Conservation (phyloP, 352 stramenopile species). For the Globisporangium okanoganense region DNA sequence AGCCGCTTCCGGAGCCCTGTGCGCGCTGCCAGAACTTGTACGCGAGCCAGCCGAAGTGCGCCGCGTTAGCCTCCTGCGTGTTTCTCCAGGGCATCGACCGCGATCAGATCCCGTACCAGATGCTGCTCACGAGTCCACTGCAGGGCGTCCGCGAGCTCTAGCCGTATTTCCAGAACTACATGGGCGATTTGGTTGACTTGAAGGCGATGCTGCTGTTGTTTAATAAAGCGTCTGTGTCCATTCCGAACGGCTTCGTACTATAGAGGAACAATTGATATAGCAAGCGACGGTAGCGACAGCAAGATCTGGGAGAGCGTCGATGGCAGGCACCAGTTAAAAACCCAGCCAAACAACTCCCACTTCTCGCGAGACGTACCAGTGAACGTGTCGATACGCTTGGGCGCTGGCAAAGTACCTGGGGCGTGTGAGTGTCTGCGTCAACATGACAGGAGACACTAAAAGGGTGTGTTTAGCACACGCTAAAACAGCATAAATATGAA, state of each 20-base stretch:
- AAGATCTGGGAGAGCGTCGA: slow-evolving; percentile 43
- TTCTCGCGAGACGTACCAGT: slow-evolving; percentile 9
- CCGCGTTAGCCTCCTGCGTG: slow-evolving; percentile 32
- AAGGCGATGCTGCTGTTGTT: slow-evolving; percentile 41
- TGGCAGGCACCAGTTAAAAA: slow-evolving; percentile 18
- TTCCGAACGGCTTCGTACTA: slow-evolving; percentile 20
- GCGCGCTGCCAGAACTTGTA: slow-evolving; percentile 50
- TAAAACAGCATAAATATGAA: too few relatives aligned
- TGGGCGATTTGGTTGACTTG: slow-evolving; percentile 21
- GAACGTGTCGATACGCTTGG: slow-evolving; percentile 38
- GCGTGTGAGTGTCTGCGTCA: slow-evolving; percentile 23
- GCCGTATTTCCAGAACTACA: slow-evolving; percentile 28
- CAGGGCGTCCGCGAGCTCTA: slow-evolving; percentile 29
- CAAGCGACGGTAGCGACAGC: slow-evolving; percentile 14
- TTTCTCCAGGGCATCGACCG: slow-evolving; percentile 27
- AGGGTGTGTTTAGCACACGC: too few relatives aligned
- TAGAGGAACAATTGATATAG: neutral
- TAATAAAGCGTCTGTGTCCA: slow-evolving; percentile 39
- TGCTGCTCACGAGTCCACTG: slow-evolving; percentile 17
- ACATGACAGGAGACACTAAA: slow-evolving; percentile 13
- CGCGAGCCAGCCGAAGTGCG: slow-evolving; percentile 30
- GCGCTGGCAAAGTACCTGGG: slow-evolving; percentile 46
- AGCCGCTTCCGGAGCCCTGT: slow-evolving; percentile 31
- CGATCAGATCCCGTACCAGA: slow-evolving; percentile 14
- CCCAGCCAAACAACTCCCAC: neutral